Percentiles rank a stretch among this genome's conserved stretches.
Conservation (phyloP, 352 stramenopile genomes). For the Phytophthora idaei region DNA sequence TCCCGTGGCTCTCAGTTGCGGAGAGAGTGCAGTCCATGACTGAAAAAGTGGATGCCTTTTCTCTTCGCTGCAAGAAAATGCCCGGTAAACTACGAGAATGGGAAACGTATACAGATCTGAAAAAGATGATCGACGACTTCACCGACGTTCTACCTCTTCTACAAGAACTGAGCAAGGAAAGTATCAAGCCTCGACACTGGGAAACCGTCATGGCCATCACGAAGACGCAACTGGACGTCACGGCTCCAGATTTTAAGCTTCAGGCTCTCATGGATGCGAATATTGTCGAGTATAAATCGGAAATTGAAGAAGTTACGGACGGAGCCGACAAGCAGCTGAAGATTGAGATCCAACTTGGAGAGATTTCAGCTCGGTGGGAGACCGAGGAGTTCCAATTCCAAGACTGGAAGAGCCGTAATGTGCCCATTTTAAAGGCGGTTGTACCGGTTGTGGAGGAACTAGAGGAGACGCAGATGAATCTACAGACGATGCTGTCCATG, state of each 20-base stretch:
- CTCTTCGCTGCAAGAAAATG: constrained; percentile 97
- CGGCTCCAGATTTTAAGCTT: constrained; percentile 95
- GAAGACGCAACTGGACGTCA: constrained; percentile 93
- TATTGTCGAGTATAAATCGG: constrained; percentile 90
- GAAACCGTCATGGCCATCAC: constrained; percentile 96
- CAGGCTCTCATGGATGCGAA: constrained; percentile 94
- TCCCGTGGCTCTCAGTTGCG: constrained; percentile 95
- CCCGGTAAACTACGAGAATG: constrained; percentile 96
- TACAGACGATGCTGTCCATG: constrained; percentile 99
- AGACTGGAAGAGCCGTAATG: constrained; percentile 93
- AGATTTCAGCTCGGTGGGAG: constrained; percentile 95
- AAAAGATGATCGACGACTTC: constrained; percentile 98
- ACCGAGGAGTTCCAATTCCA: constrained; percentile 96
- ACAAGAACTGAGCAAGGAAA: constrained; percentile 96
- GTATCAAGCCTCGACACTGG: constrained; percentile 97
- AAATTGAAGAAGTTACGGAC: constrained; percentile 98
- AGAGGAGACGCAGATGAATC: constrained; percentile 98
- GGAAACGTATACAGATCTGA: constrained; percentile 97
- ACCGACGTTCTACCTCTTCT: constrained; percentile 96
- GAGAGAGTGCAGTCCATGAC: constrained; percentile 96
- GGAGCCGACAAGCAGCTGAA: constrained; percentile 98
- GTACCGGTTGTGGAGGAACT: constrained; percentile 97
- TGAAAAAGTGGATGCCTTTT: constrained; percentile 97
- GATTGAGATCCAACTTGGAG: constrained; percentile 94
- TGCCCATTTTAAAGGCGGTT: constrained; percentile 96